Conservation (phyloP, 805 yeast species). For the Ogataea ganodermae region DNA sequence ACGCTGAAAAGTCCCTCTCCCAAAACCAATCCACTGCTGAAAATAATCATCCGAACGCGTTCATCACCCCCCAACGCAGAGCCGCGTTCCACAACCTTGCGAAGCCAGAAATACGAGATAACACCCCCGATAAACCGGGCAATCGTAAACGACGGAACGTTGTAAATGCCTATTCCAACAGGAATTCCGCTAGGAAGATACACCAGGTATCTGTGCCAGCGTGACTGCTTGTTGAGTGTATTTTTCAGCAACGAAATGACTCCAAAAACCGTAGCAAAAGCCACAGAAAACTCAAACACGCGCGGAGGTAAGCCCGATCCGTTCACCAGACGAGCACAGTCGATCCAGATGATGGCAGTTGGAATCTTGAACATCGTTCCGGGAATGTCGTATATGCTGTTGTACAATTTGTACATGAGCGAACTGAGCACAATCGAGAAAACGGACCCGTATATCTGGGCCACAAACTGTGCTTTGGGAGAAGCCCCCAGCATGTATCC, state of each 20-base stretch:
- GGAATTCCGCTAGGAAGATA: conserved; percentile 94
- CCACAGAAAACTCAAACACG: conserved; percentile 60
- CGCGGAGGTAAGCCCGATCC: conserved; percentile 88
- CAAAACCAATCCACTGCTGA: conserved; percentile 86
- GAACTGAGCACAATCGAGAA: conserved; percentile 84
- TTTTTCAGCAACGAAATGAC: conserved; percentile 65
- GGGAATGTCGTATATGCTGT: conserved; percentile 82
- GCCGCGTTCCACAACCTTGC: conserved; percentile 21
- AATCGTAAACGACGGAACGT: conserved; percentile 88
- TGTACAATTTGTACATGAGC: conserved; percentile 80
- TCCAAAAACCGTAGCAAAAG: conserved; percentile 70
- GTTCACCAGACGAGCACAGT: conserved; percentile 88
- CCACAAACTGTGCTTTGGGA: conserved; percentile 86
- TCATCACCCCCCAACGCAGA: conserved; percentile 38
- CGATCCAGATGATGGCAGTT: conserved; percentile 95
- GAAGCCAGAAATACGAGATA: conserved; percentile 59
- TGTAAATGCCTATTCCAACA: conserved; percentile 94
- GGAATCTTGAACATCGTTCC: conserved; percentile 82
- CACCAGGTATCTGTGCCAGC: conserved; percentile 40
- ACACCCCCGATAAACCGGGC: conserved; percentile 93
- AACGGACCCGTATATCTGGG: conserved; percentile 84
- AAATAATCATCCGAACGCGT: conserved; percentile 76
- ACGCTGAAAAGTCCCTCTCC: conserved; percentile 94
- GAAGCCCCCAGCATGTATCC: conserved; percentile 92
- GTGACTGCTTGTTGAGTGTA: conserved; percentile 39